A percentile compares a stretch with the other conserved stretches of the same genome.
These are phyloP conservation scores for Podaxis rugospora DNA, from an alignment of 768 basidiomycete genomes.

Conservation along the genomic window DNA sequence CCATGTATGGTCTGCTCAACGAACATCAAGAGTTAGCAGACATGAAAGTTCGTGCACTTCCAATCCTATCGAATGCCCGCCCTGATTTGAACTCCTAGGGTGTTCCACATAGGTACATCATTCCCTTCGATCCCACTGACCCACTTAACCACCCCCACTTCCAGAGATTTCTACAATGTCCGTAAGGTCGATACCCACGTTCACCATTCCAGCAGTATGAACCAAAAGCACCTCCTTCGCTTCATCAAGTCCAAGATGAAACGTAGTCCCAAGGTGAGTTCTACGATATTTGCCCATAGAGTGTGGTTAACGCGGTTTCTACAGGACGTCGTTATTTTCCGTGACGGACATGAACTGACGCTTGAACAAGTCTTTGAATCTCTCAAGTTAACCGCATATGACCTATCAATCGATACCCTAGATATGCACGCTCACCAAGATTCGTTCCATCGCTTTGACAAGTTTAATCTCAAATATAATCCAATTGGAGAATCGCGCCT, in stretches of 20 bases:
- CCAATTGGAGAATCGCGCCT: constrained; percentile 93
- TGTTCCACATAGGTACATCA: constrained; percentile 73
- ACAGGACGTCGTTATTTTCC: constrained; percentile 93
- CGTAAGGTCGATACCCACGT: constrained; percentile 99
- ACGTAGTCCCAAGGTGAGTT: constrained; percentile 68
- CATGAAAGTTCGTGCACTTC: constrained; percentile 75
- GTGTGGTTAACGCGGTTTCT: not conserved
- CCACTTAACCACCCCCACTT: not conserved
- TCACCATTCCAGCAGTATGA: constrained; percentile 98
- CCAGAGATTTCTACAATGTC: constrained; percentile 97
- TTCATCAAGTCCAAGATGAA: constrained; percentile 99
- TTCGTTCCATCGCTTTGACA: constrained; percentile 97
- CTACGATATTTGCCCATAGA: not conserved
- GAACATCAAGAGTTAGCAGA: constrained; percentile 92
- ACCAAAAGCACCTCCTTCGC: constrained; percentile 96
- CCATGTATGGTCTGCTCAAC: constrained; percentile 87
- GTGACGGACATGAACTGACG: constrained; percentile 86
- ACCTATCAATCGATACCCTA: constrained; percentile 96
- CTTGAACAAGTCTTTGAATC: constrained; percentile 95
- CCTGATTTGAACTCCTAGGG: constrained; percentile 33
- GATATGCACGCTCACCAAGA: constrained; percentile 99
- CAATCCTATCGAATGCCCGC: not conserved
- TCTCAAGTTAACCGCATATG: constrained; percentile 91
- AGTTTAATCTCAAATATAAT: constrained; percentile 97
- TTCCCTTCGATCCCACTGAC: not conserved